Evolutionary conservation across 257 asterid genomes (phyloP).

Genomic region (Jacaranda mimosifolia): DNA sequence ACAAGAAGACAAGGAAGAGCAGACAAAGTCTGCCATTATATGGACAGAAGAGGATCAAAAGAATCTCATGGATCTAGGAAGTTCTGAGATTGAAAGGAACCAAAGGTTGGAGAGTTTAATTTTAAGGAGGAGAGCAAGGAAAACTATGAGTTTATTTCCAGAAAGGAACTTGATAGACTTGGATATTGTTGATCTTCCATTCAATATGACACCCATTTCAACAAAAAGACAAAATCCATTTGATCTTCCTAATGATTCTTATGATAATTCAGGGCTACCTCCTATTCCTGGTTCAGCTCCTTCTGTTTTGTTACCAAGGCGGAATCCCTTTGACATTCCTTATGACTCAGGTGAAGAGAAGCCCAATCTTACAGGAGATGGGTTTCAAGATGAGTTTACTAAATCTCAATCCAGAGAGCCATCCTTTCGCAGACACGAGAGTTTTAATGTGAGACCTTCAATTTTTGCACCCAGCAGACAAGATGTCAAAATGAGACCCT

Average conservation of each 20-base stretch:
- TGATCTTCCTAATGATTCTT: conserved; percentile 59
- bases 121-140: conserved; percentile 82
- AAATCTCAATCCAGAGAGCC: conserved; percentile 59
- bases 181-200: conserved; percentile 74
- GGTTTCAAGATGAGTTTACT: conserved; percentile 68
- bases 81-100: conserved; percentile 89
- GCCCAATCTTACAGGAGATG: conserved; percentile 78
- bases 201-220: conserved; percentile 65
- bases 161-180: conserved; percentile 83
- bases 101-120: conserved; percentile 85
- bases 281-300: conserved; percentile 98
- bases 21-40: conserved; percentile 59
- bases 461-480: conserved; percentile 58
- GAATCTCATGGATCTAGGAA: conserved; percentile 92
- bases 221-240: conserved; percentile 81
- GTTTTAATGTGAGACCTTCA: conserved; percentile 74
- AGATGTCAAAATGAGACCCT: conserved; percentile 69
- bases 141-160: conserved; percentile 51
- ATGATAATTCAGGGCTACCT: conserved; percentile 63
- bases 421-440: conserved; percentile 72
- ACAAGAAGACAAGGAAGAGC: conserved; percentile 59
- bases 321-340: conserved; percentile 89
- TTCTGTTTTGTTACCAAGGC: conserved; percentile 69
- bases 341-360: conserved; percentile 88
- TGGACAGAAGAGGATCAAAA: conserved; percentile 97